phyloP scores from a whole-genome alignment of 192 early-diverging fungal species.

The Linnemannia zychae region DNA sequence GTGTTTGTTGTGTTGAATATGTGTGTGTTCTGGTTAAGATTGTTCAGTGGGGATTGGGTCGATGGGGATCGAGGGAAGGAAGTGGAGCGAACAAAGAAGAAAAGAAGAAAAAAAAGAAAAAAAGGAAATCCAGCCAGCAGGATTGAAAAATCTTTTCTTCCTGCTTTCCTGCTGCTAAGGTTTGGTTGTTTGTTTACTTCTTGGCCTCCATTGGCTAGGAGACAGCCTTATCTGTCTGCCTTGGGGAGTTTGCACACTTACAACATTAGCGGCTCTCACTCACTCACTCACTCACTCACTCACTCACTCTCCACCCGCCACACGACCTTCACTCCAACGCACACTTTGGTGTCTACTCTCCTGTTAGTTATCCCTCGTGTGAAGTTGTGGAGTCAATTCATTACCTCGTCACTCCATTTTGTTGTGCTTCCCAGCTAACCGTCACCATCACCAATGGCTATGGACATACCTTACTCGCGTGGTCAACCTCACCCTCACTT shows the following conservation, averaged over 20 bases:
- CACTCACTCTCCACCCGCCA: too few relatives aligned
- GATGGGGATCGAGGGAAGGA: slow-evolving; percentile 3
- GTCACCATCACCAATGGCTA: neutral
- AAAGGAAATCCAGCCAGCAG: neutral
- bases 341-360: neutral
- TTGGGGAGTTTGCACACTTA: too few relatives aligned
- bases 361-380: neutral
- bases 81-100: slow-evolving; percentile 14
- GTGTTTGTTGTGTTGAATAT: neutral
- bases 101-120: slow-evolving; percentile 16
- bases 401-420: neutral
- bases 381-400: neutral
- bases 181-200: neutral
- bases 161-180: neutral
- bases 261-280: too few relatives aligned
- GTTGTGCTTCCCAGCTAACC: neutral
- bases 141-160: slow-evolving; percentile 14
- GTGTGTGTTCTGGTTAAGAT: neutral
- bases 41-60: neutral
- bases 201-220: neutral
- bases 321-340: too few relatives aligned
- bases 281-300: neutral
- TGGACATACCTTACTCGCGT: neutral
- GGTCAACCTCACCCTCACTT: too few relatives aligned
- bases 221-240: neutral